Base-by-base conservation (phyloP, 2,329 filamentous ascomycete species). In the Pseudogymnoascus verrucosus region DNA sequence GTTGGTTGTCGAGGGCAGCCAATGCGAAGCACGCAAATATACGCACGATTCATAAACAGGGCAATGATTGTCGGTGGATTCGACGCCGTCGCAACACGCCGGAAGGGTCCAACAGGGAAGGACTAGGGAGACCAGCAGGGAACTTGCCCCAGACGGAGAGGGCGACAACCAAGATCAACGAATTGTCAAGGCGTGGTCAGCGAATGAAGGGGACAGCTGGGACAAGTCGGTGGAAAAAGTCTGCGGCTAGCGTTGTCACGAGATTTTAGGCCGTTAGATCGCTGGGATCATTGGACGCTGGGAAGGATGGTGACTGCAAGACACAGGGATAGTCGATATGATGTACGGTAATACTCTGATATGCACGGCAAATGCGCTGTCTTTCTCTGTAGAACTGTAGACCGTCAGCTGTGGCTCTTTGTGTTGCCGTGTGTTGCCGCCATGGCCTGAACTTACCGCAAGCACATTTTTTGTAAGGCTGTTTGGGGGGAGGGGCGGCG, bases 241-340 rank as follows among this genome's bases (percentile, higher is more conserved):
- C 47, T 54, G 47, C 47, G 31, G 26, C 47, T 54, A 54, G 47
- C 47, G 47, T 54, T 54, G 26, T 54, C 47, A 54, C 47, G 47
- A 10, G 47, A 54, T 12, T 54, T 54, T 54, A 54, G 47, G 26
- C 47, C n/a, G 4, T 34, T 11, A 10, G 26, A 16, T 28, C 26
- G 8, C 16, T 11, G 47, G 39, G 47, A 31, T 54, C 47, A 54
- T 54, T 54, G 47, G 47, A 54, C 19, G 47, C 5, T 54, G 5
- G 8, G 8, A 31, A 4, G 3, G 14, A 54, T 31, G 47, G 47
- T 31, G 47, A 54, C 47, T 54, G 26, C 5, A 19, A 54, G 42
- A 47, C 42, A 47, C 19, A 23, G 3, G 16, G n/a, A 54, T 54
- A n/a, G 26, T 10, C 19, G 26, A 54, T 31, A 31, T 54, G 47